Evolutionary conservation across 352 stramenopile genomes (phyloP).

Genomic region (Aphanomyces stellatus): DNA sequence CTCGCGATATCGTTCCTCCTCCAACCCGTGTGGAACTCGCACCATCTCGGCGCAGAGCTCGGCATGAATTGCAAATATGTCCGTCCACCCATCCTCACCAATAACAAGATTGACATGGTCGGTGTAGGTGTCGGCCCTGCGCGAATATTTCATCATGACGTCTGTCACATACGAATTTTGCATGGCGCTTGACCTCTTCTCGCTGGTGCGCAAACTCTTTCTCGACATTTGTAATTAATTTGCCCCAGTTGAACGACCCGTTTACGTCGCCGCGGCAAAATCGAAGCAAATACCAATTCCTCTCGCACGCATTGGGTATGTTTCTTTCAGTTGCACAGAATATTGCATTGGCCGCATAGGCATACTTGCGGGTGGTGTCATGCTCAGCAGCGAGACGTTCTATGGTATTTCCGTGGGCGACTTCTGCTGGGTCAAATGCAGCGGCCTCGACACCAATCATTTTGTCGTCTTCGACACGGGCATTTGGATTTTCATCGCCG

Average conservation of each 20-base stretch:
- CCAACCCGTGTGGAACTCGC: constrained; percentile 44
- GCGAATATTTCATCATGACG: constrained; percentile 71
- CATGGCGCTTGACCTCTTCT: constrained; percentile 63
- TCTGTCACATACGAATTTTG: constrained; percentile 60
- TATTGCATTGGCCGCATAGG: too few relatives aligned
- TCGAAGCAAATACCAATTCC: constrained; percentile 51
- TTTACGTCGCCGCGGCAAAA: constrained; percentile 71
- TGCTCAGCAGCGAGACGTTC: constrained; percentile 30
- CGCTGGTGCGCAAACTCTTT: constrained; percentile 30
- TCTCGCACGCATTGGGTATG: constrained; percentile 36
- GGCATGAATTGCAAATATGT: constrained; percentile 45
- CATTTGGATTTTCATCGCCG: constrained; percentile 66
- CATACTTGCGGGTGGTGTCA: not conserved
- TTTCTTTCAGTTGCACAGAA: too few relatives aligned
- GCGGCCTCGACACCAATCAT: constrained; percentile 30
- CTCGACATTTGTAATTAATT: not conserved
- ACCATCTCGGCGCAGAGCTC: constrained; percentile 30
- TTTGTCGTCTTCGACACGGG: constrained; percentile 27
- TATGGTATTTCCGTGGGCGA: constrained; percentile 52
- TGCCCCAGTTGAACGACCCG: constrained; percentile 55
- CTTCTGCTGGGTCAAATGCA: constrained; percentile 66
- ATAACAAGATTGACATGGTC: not conserved
- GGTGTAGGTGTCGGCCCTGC: constrained; percentile 39
- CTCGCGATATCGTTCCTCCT: constrained; percentile 60
- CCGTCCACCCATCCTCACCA: not conserved